phyloP scores from a whole-genome alignment of 2,329 filamentous ascomycete genomes.

The Shiraia bambusicola region DNA sequence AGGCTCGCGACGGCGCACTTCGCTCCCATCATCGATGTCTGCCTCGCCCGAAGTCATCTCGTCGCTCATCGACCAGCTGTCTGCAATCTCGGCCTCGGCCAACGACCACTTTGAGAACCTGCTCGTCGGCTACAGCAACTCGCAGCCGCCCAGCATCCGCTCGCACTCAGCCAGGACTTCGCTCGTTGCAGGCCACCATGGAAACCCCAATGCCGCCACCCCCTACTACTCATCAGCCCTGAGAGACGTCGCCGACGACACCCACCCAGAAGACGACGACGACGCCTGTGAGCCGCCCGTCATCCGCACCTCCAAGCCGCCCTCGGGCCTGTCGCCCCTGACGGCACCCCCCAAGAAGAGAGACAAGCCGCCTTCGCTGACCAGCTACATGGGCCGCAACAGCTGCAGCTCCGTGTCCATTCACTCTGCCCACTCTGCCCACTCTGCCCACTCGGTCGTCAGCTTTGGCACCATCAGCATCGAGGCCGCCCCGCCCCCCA shows the following conservation, averaged over 20 bases:
- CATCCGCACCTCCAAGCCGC: constrained; percentile 78
- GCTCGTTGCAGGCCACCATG: constrained; percentile 21
- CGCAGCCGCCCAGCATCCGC: constrained; percentile 20
- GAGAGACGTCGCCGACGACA: constrained; percentile 50
- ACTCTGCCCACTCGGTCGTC: constrained; percentile 37
- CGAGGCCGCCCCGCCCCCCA: constrained; percentile 34
- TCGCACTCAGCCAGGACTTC: constrained; percentile 27
- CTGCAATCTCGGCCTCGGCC: constrained; percentile 62
- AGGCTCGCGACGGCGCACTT: constrained; percentile 31
- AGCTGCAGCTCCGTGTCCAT: constrained; percentile 39
- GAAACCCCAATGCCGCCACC: constrained; percentile 73
- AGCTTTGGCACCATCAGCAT: constrained; percentile 48
- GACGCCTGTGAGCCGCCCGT: constrained; percentile 67
- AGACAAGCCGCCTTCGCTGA: constrained; percentile 52
- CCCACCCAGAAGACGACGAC: constrained; percentile 59
- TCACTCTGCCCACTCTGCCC: constrained; percentile 38
- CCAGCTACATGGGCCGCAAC: constrained; percentile 57
- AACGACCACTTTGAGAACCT: constrained; percentile 68
- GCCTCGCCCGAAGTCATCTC: constrained; percentile 69
- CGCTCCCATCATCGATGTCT: constrained; percentile 25
- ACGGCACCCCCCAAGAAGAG: constrained; percentile 60
- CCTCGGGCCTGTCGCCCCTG: constrained; percentile 71
- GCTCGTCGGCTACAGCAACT: constrained; percentile 32
- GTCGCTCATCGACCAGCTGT: constrained; percentile 63
- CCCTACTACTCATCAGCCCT: constrained; percentile 59